A percentile compares a stretch with the other conserved stretches of the same genome.
phyloP scores from a whole-genome alignment of 1,284 basidiomycete genomes.

The Puccinia hordei region DNA sequence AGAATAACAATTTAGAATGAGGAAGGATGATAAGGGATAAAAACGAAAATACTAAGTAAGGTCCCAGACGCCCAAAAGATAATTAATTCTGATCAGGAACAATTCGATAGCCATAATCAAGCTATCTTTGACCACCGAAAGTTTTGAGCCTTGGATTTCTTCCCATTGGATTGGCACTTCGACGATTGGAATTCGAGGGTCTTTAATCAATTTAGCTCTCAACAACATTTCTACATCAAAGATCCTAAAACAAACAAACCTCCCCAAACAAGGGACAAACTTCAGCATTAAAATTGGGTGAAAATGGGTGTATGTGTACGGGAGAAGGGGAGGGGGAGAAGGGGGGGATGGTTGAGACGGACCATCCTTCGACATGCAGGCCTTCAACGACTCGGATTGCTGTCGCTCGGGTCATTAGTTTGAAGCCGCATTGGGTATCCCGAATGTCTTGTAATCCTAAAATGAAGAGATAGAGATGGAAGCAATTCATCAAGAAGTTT shows the following conservation, averaged over 20 bases:
- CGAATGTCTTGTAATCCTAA: constrained; percentile 82
- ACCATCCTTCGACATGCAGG: constrained; percentile 51
- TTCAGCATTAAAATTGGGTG: constrained; percentile 22
- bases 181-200: constrained; percentile 67
- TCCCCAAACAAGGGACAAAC: neutral
- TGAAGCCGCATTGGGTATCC: constrained; percentile 96
- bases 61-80: constrained; percentile 68
- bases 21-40: too few species aligned
- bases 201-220: constrained; percentile 62
- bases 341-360: neutral
- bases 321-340: neutral
- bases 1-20: too few species aligned
- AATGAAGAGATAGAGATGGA: constrained; percentile 79
- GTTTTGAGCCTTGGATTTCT: constrained; percentile 86
- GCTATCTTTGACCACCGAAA: constrained; percentile 78
- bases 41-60: constrained; percentile 53
- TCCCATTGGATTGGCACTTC: constrained; percentile 90
- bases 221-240: constrained; percentile 46
- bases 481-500: constrained; percentile 86
- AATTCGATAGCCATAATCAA: constrained; percentile 85
- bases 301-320: neutral
- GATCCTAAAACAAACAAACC: constrained; percentile 10
- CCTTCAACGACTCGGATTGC: constrained; percentile 25
- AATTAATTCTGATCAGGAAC: constrained; percentile 78
- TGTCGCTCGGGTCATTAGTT: constrained; percentile 60